Conservation (phyloP, 805 yeast genomes). For the Pichia occidentalis region DNA sequence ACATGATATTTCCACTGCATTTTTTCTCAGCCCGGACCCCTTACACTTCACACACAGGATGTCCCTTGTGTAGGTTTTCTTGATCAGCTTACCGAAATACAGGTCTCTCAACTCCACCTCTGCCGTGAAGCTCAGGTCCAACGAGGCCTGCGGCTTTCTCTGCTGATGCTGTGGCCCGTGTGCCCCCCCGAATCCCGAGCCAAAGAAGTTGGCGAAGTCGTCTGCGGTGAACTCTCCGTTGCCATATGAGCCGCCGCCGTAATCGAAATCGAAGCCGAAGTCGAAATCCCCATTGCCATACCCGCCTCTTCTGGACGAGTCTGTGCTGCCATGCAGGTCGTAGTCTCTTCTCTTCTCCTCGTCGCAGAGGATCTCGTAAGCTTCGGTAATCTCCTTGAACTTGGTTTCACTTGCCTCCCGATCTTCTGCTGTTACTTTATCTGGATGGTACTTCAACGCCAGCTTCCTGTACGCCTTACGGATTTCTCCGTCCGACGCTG, state of each 20-base stretch:
- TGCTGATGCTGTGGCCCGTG: too few species aligned
- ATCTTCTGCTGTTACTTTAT: constrained; percentile 48
- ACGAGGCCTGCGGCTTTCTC: too few species aligned
- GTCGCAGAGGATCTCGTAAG: constrained; percentile 77
- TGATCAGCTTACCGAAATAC: constrained; percentile 74
- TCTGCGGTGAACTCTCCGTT: constrained; percentile 47
- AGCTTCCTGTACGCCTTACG: constrained; percentile 78
- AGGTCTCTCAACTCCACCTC: constrained; percentile 65
- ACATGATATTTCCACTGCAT: constrained; percentile 53
- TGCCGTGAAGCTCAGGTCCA: constrained; percentile 39
- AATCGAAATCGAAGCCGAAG: constrained; percentile 17
- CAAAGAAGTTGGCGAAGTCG: constrained; percentile 71
- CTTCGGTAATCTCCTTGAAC: constrained; percentile 80
- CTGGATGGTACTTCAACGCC: constrained; percentile 84
- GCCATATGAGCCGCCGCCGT: constrained; percentile 27
- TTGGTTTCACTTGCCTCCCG: constrained; percentile 65
- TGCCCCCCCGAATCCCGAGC: constrained; percentile 33
- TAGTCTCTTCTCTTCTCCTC: constrained; percentile 53
- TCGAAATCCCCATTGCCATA: constrained; percentile 26
- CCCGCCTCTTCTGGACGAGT: constrained; percentile 10
- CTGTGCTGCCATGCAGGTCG: constrained; percentile 34
- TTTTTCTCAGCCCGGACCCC: constrained; percentile 68
- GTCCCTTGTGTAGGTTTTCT: constrained; percentile 65
- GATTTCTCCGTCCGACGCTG: constrained; percentile 59
- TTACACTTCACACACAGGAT: constrained; percentile 65